Evolutionary conservation across 2,329 filamentous ascomycete species (phyloP).

Genomic region (Neofusicoccum sp.): DNA sequence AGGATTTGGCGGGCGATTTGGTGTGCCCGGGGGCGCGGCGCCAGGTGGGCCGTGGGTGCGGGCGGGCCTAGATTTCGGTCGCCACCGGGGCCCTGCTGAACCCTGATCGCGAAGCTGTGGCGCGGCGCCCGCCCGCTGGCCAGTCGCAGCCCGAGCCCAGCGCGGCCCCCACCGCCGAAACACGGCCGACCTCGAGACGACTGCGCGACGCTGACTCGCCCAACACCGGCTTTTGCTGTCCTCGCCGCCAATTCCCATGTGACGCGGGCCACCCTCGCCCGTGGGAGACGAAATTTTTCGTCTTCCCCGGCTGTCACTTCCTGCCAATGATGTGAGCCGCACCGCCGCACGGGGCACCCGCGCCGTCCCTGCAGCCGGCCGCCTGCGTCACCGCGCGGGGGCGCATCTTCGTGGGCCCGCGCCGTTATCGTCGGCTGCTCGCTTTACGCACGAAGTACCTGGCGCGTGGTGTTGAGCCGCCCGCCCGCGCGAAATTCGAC

Average conservation of each 20-base stretch:
- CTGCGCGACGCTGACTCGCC: background rate
- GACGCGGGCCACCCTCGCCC: slow-evolving; percentile 5
- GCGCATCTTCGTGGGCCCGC: background rate
- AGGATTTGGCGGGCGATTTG: background rate
- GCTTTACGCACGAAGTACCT: background rate
- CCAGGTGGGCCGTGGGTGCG: background rate
- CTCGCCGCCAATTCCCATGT: slow-evolving; percentile 13
- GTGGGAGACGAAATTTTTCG: too few relatives aligned
- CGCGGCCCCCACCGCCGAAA: slow-evolving; percentile 5
- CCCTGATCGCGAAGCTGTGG: slow-evolving; percentile 6
- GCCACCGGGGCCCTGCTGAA: slow-evolving; percentile 14
- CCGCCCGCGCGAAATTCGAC: background rate
- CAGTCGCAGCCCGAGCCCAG: background rate
- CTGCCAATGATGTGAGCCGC: background rate
- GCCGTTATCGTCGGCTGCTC: background rate
- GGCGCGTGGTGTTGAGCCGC: slow-evolving; percentile 7
- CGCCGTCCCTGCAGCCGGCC: background rate
- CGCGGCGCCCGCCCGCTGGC: background rate
- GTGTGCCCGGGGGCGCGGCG: background rate
- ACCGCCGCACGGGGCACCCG: background rate
- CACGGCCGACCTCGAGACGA: background rate
- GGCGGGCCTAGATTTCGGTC: slow-evolving; percentile 12
- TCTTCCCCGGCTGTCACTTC: too few relatives aligned
- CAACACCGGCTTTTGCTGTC: slow-evolving; percentile 10
- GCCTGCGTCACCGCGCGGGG: slow-evolving; percentile 7